A percentile compares a stretch with the other conserved stretches of the same genome.
These are phyloP conservation scores for Furcasterigmium sp. DNA, from an alignment of 2,329 filamentous ascomycete genomes.

Conservation along the genomic window DNA sequence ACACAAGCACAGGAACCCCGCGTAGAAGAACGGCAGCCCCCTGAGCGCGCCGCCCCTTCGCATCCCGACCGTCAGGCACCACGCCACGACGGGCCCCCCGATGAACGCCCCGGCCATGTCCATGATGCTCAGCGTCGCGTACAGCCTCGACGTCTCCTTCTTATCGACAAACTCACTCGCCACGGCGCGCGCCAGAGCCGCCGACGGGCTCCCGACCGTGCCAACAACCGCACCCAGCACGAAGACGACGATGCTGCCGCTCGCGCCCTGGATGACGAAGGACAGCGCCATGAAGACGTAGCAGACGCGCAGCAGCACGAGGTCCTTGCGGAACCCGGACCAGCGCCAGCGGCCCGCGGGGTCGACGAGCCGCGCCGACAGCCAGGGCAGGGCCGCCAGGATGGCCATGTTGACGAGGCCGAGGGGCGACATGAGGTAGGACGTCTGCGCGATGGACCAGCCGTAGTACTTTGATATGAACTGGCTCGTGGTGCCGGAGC, in stretches of 20 bases:
- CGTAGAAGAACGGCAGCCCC: slow-evolving; percentile 34
- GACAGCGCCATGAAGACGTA: slow-evolving; percentile 24
- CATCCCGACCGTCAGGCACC: slow-evolving; percentile 30
- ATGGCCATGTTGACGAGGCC: slow-evolving; percentile 32
- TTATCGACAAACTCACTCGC: slow-evolving; percentile 31
- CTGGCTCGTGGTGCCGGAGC: slow-evolving; percentile 30
- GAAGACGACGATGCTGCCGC: slow-evolving; percentile 25
- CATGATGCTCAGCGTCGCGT: slow-evolving; percentile 33
- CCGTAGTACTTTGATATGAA: slow-evolving; percentile 38
- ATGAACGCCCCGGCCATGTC: slow-evolving; percentile 32
- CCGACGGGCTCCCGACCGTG: slow-evolving; percentile 31
- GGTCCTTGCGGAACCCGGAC: slow-evolving; percentile 29
- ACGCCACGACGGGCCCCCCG: slow-evolving; percentile 32
- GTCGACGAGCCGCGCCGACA: slow-evolving; percentile 22
- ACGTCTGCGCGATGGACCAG: slow-evolving; percentile 35
- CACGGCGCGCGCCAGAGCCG: slow-evolving; percentile 32
- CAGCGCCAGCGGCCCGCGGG: slow-evolving; percentile 21
- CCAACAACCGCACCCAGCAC: slow-evolving; percentile 29
- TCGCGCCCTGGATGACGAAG: slow-evolving; percentile 26
- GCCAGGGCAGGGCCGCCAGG: slow-evolving; percentile 27
- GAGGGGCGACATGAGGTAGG: slow-evolving; percentile 33
- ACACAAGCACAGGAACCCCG: slow-evolving; percentile 21
- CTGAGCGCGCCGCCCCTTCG: slow-evolving; percentile 27
- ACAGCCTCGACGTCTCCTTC: slow-evolving; percentile 32
- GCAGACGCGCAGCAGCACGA: slow-evolving; percentile 27